A percentile compares a stretch with the other conserved stretches of the same genome.
phyloP scores from a whole-genome alignment of 257 asterid species.

The Leptodermis oblonga region DNA sequence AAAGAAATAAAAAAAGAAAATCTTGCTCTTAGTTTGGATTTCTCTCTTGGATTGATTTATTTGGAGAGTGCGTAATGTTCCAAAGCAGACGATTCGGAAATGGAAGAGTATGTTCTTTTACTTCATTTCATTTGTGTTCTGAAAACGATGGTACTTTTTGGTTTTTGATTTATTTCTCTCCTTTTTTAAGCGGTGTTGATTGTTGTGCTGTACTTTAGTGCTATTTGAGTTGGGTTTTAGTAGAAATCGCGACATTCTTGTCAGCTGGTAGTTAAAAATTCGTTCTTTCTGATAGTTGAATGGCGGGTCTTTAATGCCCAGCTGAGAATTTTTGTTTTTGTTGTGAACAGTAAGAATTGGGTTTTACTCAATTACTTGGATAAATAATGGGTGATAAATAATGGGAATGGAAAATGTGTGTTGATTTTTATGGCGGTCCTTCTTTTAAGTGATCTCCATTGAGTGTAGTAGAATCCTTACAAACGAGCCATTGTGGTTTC shows the following conservation, averaged over 20 bases:
- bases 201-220: background rate
- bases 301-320: background rate
- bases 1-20: too few species aligned
- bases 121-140: background rate
- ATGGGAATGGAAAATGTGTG: too few species aligned
- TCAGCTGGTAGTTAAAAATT: too few species aligned
- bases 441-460: too few species aligned
- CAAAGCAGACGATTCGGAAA: background rate
- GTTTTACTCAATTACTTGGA: too few species aligned
- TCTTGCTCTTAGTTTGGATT: too few species aligned
- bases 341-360: background rate
- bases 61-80: background rate
- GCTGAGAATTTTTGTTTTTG: background rate
- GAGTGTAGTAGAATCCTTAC: background rate
- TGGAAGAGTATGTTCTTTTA: conserved; percentile 6
- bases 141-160: background rate
- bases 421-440: background rate
- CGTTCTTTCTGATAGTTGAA: too few species aligned
- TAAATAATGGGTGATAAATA: background rate
- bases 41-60: too few species aligned
- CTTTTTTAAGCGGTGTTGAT: background rate
- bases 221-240: background rate
- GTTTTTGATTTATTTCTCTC: too few species aligned
- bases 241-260: background rate
- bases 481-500: background rate